These are phyloP conservation scores for Torrubiella hemipterigena DNA, from an alignment of 2,329 filamentous ascomycete species.

Conservation along the genomic window DNA sequence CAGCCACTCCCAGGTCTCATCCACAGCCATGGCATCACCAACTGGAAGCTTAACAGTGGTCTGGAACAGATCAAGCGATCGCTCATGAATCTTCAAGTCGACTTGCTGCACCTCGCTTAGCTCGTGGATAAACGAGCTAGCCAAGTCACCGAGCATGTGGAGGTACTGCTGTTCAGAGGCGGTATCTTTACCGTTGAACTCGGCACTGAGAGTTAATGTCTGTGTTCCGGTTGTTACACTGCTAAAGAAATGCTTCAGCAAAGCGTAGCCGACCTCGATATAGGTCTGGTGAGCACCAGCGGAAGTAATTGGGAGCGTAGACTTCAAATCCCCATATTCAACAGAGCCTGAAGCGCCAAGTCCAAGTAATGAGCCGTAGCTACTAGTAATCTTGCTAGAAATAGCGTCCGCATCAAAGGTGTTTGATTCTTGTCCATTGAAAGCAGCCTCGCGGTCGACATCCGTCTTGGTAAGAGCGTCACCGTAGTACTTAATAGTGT, in stretches of 20 bases:
- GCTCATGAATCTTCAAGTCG: constrained; percentile 17
- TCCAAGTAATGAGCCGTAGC: constrained; percentile 16
- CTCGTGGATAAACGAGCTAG: constrained; percentile 23
- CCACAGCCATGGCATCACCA: constrained; percentile 12
- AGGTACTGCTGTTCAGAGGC: constrained; percentile 22
- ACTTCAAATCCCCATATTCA: no score
- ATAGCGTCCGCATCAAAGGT: no score
- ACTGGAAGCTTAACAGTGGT: no score
- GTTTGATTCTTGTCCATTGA: no score
- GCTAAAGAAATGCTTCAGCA: constrained; percentile 29
- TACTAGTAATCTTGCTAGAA: constrained; percentile 10
- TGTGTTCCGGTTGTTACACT: constrained; percentile 18
- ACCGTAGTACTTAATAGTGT: constrained; percentile 22
- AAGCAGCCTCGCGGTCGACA: constrained; percentile 9
- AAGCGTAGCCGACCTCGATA: constrained; percentile 21
- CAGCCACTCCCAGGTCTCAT: constrained; percentile 19
- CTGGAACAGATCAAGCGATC: constrained; percentile 25
- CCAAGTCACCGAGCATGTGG: constrained; percentile 21
- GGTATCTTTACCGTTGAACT: constrained; percentile 15
- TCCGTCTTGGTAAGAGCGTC: constrained; percentile 24
- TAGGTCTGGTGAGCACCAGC: constrained; percentile 8
- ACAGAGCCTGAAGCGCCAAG: constrained; percentile 7
- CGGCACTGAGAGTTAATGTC: constrained; percentile 18
- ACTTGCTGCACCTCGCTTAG: constrained; percentile 24
- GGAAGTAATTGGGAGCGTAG: constrained; percentile 1